Evolutionary conservation across 441 rosid species (phyloP).

Genomic region (Pelargonium fulgidum): DNA sequence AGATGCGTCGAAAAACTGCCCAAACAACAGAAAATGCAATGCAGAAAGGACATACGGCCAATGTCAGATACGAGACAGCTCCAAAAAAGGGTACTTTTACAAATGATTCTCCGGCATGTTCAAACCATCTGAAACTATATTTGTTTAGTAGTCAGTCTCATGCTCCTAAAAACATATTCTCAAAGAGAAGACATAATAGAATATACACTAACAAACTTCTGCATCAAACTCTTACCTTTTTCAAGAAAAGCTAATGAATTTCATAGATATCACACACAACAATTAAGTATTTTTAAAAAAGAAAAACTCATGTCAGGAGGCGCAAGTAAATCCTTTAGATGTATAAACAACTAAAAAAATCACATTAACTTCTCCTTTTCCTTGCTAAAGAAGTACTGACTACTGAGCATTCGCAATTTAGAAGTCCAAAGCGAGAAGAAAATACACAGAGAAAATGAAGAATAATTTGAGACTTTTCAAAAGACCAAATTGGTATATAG

Average conservation of each 20-base stretch:
- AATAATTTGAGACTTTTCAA: no score
- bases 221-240: not conserved
- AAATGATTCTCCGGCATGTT: constrained; percentile 58
- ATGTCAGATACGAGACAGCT: constrained; percentile 75
- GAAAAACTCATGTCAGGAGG: not conserved
- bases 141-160: constrained; percentile 40
- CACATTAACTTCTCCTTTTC: not conserved
- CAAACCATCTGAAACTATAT: constrained; percentile 79
- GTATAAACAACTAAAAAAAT: not conserved
- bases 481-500: no score
- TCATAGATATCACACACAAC: not conserved
- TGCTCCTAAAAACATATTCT: no score
- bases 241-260: not conserved
- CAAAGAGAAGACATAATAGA: constrained; percentile 4
- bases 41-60: constrained; percentile 92
- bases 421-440: not conserved
- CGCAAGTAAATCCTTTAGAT: constrained; percentile 4
- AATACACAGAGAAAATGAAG: not conserved
- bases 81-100: constrained; percentile 78
- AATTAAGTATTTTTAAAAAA: not conserved
- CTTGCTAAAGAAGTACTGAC: not conserved
- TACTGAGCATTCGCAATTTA: constrained; percentile 3
- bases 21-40: constrained; percentile 81
- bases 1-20: constrained; percentile 44
- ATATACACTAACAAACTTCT: constrained; percentile 6